Conservation (phyloP, 768 basidiomycete species). For the Tylopilus intermedius region DNA sequence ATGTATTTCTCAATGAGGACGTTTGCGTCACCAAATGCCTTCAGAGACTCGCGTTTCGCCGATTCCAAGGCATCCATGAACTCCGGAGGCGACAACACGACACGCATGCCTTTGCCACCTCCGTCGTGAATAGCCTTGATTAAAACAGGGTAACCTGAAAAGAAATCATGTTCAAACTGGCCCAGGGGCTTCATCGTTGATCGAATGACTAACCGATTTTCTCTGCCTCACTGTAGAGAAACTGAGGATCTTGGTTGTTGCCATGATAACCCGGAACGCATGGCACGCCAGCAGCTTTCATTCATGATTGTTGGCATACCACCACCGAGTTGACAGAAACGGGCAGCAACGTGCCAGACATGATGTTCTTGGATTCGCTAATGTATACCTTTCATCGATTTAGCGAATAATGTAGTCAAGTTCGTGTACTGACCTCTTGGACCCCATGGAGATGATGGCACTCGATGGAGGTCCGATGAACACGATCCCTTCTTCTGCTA, state of each 20-base stretch:
- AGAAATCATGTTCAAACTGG: not conserved
- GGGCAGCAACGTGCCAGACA: conserved; percentile 53
- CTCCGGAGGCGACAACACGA: conserved; percentile 58
- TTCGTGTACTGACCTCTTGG: conserved; percentile 63
- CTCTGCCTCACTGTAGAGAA: conserved; percentile 63
- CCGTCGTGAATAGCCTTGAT: conserved; percentile 98
- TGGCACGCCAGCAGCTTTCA: conserved; percentile 76
- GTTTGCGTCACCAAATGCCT: conserved; percentile 81
- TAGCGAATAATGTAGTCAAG: not conserved
- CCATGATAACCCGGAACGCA: conserved; percentile 96
- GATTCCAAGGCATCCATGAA: conserved; percentile 79
- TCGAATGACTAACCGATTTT: conserved; percentile 51
- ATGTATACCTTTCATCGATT: not conserved
- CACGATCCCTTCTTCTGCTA: conserved; percentile 74
- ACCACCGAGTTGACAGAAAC: not conserved
- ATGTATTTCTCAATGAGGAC: conserved; percentile 91
- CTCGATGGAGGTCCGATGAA: conserved; percentile 88
- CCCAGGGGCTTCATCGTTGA: not conserved
- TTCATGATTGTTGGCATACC: conserved; percentile 9
- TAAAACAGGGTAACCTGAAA: conserved; percentile 76
- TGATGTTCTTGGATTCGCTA: conserved; percentile 93
- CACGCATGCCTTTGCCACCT: conserved; percentile 94
- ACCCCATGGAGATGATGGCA: conserved; percentile 92
- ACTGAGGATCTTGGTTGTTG: conserved; percentile 66
- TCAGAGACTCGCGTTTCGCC: conserved; percentile 85